Base-by-base conservation (phyloP, 306 rosid genomes). In the Malus sieversii region DNA sequence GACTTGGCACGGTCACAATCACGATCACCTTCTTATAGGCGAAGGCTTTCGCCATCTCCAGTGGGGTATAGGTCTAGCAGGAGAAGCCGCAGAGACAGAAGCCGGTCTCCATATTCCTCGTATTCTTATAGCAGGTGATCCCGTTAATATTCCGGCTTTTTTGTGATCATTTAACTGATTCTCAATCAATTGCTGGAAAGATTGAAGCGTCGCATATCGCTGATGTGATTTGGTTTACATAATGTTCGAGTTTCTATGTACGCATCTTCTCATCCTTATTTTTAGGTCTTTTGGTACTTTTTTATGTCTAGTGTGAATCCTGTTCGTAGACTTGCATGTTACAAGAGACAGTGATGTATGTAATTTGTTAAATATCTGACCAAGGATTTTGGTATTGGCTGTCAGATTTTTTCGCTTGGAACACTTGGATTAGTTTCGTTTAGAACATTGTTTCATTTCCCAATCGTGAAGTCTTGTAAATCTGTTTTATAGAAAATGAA, bases 1-100 rank as follows among this genome's bases (percentile, higher is more conserved):
- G 93, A 92, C 82, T 84, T 96, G 82, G 87, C 97, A 20, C 91
- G 90, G 51, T 91, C 97, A 33, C 84, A 93, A 60, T 92, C 99
- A 35, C 88, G 96, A 32, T 92, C 99, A 19, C 98, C 98, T 73
- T 88, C 91, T 3, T 82, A 89, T 70, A 79, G 93, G 90, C 84
- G 94, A 53, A 92, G 97, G 83, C 87, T 44, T 82, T 95, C 93
- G 3, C 98, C 98, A 2, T 89, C 99, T 78, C 97, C 96, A 1
- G 79, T 89, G 65, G 90, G 85, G 72, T 86, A 85, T 83, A 86
- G 89, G 86, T 72, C 81, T 83, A 82, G 89, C 86, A 85, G 93
- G 83, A 88, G 96, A 85, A 92, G 96, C 78, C 81, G 89, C 73
- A 84, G 93, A 81, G 93, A 90, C 79, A 86, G 90, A 81, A 92